Conservation (phyloP, 441 rosid genomes). For the Syzygium malaccense region DNA sequence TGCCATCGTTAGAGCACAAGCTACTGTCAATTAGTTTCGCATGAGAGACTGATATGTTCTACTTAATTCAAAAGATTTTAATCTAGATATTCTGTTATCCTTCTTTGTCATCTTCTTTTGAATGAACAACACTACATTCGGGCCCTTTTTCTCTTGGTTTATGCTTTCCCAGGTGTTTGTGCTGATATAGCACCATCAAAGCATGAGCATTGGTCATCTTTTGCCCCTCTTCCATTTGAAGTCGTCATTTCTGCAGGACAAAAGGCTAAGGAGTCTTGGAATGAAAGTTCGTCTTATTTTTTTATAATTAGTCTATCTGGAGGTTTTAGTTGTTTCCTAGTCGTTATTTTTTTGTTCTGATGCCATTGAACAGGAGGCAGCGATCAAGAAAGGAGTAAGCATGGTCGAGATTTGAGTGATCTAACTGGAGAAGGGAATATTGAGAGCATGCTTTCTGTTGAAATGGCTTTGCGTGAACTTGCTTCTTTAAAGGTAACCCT, state of each 20-base stretch:
- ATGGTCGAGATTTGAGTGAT: slow-evolving; percentile 57
- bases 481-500: slow-evolving; percentile 76
- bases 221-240: slow-evolving; percentile 98
- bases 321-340: background rate
- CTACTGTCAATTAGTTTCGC: background rate
- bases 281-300: slow-evolving; percentile 35
- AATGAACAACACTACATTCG: background rate
- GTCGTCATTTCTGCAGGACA: slow-evolving; percentile 95
- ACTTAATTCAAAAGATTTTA: background rate
- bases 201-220: slow-evolving; percentile 89
- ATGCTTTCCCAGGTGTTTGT: slow-evolving; percentile 53
- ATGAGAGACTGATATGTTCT: background rate
- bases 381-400: slow-evolving; percentile 45
- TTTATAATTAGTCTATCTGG: background rate
- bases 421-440: slow-evolving; percentile 95
- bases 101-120: background rate
- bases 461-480: slow-evolving; percentile 92
- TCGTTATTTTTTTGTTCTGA: slow-evolving; percentile 7
- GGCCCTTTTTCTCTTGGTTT: slow-evolving; percentile 7
- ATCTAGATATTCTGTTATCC: background rate
- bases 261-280: slow-evolving; percentile 73
- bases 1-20: background rate
- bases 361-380: slow-evolving; percentile 35
- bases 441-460: slow-evolving; percentile 96
- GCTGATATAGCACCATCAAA: slow-evolving; percentile 75